Conservation (phyloP, 2,329 filamentous ascomycete species). For the Fusarium sterilihyphosum region DNA sequence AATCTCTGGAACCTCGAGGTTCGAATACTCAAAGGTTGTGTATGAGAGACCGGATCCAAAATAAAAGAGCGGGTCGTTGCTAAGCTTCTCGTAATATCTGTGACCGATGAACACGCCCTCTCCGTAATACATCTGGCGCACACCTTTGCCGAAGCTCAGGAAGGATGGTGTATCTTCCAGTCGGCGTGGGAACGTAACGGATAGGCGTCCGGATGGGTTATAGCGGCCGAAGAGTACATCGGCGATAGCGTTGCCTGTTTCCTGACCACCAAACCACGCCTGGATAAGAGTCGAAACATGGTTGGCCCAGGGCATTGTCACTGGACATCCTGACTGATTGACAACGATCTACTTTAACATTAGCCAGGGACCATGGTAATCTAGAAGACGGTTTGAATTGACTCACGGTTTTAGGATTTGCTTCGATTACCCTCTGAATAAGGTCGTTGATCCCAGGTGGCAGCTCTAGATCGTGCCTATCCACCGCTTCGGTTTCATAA, state of each 20-base stretch:
- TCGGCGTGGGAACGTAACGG: constrained; percentile 58
- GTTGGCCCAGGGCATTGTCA: neutral
- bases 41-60: constrained; percentile 77
- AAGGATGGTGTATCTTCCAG: neutral
- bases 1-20: neutral
- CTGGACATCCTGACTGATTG: neutral
- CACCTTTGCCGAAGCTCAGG: constrained; percentile 5
- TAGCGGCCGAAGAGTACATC: constrained; percentile 72
- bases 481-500: neutral
- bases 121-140: constrained; percentile 58
- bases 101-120: constrained; percentile 80
- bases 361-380: too few species aligned
- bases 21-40: constrained; percentile 54
- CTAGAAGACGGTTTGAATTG: too few species aligned
- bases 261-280: constrained; percentile 78
- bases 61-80: constrained; percentile 63
- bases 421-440: neutral
- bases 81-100: constrained; percentile 68
- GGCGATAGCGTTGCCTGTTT: constrained; percentile 75
- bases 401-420: constrained; percentile 13
- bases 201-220: constrained; percentile 67
- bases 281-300: constrained; percentile 55
- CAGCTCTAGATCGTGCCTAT: constrained; percentile 1
- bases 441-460: constrained; percentile 2
- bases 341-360: neutral